Base-by-base conservation (phyloP, 345 rosid genomes). In the Camelina sativa region DNA sequence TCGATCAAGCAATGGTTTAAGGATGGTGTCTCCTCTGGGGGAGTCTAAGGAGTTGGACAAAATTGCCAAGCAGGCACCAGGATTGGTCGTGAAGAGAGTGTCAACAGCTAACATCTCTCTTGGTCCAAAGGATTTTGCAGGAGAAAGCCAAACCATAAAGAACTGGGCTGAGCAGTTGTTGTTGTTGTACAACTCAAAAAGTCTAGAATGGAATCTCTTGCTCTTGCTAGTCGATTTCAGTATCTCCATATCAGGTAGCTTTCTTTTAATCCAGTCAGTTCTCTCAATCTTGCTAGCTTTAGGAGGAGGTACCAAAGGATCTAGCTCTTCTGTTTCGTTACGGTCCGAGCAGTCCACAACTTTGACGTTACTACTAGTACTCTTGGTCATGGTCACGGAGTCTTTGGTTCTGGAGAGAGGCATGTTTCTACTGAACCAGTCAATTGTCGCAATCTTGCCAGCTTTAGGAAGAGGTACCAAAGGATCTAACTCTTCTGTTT, bases 121-220 rank as follows among this genome's bases (percentile, higher is more conserved):
- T 41, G 85, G 79, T 32, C 87, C 86, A 20, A 87, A 88, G 4
- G 85, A 72, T 1, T 62, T 52, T 3, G 82, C 87, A 0, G 87
- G 80, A 10, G 98, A 86, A 60, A 90, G 86, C 95, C 93, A 92
- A 28, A 86, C 82, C 98, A 88, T 87, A 79, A 83, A 90, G 79
- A 88, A 85, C 65, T 79, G 84, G 44, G 82, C 80, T 0, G 77
- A 73, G 48, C 95, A 90, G 1, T 81, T 63, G 13, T 76, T 57
- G 81, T 71, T 72, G 81, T 71, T 72, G 71, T 78, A 79, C 46
- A 88, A 81, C 50, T 83, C 82, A 43, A 58, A n/a, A 71, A 82
- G 82, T 28, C 86, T 71, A 8, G 62, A 47, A 17, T 86, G 89
- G 59, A 87, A 82, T 54, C 73, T 64, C 77, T 60, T 32, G 54